These are phyloP conservation scores for Coleophoma crateriformis DNA, from an alignment of 2,329 filamentous ascomycete genomes.

Conservation along the genomic window DNA sequence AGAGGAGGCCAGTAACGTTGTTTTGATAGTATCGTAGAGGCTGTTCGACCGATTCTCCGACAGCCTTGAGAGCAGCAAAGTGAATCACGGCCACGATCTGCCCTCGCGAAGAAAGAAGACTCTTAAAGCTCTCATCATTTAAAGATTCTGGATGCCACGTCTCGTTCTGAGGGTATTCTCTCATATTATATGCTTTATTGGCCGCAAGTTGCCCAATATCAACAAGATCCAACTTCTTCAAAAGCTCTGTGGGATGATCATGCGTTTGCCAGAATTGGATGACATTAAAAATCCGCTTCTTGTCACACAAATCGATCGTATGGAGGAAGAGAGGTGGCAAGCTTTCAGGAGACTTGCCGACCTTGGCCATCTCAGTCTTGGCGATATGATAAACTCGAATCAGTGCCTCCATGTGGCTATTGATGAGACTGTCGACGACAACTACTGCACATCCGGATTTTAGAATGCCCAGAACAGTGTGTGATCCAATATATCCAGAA, in stretches of 20 bases:
- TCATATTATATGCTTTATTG: conserved; percentile 2
- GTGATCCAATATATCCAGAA: conserved; percentile 50
- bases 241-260: background rate
- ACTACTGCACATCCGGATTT: conserved; percentile 49
- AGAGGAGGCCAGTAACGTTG: conserved; percentile 59
- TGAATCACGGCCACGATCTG: background rate
- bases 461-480: conserved; percentile 47
- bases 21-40: conserved; percentile 63
- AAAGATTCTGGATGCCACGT: background rate
- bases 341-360: conserved; percentile 1
- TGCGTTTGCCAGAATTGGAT: conserved; percentile 10
- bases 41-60: conserved; percentile 48
- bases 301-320: conserved; percentile 12
- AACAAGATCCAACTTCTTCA: background rate
- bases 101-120: background rate
- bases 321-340: conserved; percentile 16
- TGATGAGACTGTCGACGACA: conserved; percentile 39
- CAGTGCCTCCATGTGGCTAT: conserved; percentile 26
- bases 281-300: conserved; percentile 7
- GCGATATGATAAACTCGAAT: conserved; percentile 15
- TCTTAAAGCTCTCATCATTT: background rate
- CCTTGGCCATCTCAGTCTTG: conserved; percentile 7
- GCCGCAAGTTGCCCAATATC: background rate
- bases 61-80: conserved; percentile 5
- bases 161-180: background rate